A percentile compares a stretch with the other conserved stretches of the same genome.
Conservation (phyloP, 495 filamentous ascomycete genomes). For the Penicillium canariense region DNA sequence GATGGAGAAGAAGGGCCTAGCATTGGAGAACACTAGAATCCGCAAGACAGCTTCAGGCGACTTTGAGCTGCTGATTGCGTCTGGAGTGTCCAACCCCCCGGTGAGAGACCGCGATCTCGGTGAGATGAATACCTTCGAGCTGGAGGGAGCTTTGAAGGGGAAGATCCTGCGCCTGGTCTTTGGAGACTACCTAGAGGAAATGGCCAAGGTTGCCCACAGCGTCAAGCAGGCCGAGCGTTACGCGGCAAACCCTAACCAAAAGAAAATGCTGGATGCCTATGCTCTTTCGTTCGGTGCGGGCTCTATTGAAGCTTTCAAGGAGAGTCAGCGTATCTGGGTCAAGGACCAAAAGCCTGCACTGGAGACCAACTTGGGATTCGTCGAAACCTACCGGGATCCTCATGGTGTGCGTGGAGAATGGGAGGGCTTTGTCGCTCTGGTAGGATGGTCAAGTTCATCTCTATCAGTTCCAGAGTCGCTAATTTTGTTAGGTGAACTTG, state of each 20-base stretch:
- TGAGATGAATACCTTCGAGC: slow-evolving; percentile 60
- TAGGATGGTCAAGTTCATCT: slow-evolving; percentile 25
- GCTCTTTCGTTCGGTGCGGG: slow-evolving; percentile 80
- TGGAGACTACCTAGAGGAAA: slow-evolving; percentile 78
- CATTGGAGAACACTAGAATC: slow-evolving; percentile 86
- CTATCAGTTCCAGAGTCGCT: slow-evolving; percentile 12
- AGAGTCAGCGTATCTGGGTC: slow-evolving; percentile 89
- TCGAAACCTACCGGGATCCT: slow-evolving; percentile 95
- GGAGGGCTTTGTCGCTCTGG: slow-evolving; percentile 87
- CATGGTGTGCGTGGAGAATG: slow-evolving; percentile 93
- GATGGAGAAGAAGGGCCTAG: slow-evolving; percentile 68
- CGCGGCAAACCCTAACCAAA: slow-evolving; percentile 82
- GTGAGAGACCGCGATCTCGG: slow-evolving; percentile 65
- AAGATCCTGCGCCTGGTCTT: slow-evolving; percentile 75
- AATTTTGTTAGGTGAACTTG: slow-evolving; percentile 57
- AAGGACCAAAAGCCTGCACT: slow-evolving; percentile 85
- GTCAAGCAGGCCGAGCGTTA: slow-evolving; percentile 70
- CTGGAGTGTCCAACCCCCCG: slow-evolving; percentile 58
- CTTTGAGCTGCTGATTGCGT: slow-evolving; percentile 84
- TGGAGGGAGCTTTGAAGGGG: slow-evolving; percentile 61
- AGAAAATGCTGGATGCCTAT: slow-evolving; percentile 80
- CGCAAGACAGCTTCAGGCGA: slow-evolving; percentile 67
- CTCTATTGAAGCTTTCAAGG: slow-evolving; percentile 84
- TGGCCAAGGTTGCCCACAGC: slow-evolving; percentile 71
- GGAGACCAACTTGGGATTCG: slow-evolving; percentile 90